Evolutionary conservation across 2,329 filamentous ascomycete species (phyloP).

Genomic region (Claviceps africana): DNA sequence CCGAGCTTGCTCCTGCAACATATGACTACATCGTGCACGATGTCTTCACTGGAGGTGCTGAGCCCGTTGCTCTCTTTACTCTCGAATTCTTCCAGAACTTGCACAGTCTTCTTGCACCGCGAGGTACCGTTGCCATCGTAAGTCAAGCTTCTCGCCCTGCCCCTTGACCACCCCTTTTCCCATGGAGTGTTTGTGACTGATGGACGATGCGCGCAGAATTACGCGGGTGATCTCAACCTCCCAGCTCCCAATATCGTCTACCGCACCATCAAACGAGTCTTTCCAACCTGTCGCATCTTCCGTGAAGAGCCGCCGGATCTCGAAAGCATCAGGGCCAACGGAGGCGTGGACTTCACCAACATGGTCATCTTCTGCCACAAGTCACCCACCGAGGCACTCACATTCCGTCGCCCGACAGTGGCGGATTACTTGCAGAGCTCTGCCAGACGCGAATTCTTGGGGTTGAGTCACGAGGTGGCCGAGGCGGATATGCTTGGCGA

Average conservation of each 20-base stretch:
- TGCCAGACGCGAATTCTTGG: slow-evolving; percentile 54
- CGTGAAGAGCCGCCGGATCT: slow-evolving; percentile 53
- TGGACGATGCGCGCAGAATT: slow-evolving; percentile 48
- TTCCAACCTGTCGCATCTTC: slow-evolving; percentile 84
- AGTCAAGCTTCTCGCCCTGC: slow-evolving; percentile 19
- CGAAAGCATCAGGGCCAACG: slow-evolving; percentile 30
- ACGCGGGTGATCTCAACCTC: slow-evolving; percentile 74
- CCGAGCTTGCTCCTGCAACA: slow-evolving; percentile 27
- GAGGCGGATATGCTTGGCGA: slow-evolving; percentile 30
- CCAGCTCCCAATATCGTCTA: slow-evolving; percentile 66
- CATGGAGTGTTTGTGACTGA: slow-evolving; percentile 8
- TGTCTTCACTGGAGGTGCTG: slow-evolving; percentile 91
- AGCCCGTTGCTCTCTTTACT: slow-evolving; percentile 81
- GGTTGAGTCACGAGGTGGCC: slow-evolving; percentile 58
- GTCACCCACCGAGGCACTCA: slow-evolving; percentile 28
- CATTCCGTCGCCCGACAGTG: slow-evolving; percentile 51
- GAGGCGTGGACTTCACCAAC: slow-evolving; percentile 69
- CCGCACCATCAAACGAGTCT: slow-evolving; percentile 67
- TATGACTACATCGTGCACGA: slow-evolving; percentile 96
- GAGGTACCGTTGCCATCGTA: slow-evolving; percentile 80
- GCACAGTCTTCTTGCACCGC: slow-evolving; percentile 53
- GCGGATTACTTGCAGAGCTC: slow-evolving; percentile 60
- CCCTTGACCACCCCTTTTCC: neutral
- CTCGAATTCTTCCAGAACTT: slow-evolving; percentile 66
- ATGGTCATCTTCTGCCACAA: slow-evolving; percentile 92